Conservation (phyloP, 176 grass and related monocot genomes). For the Lolium rigidum region DNA sequence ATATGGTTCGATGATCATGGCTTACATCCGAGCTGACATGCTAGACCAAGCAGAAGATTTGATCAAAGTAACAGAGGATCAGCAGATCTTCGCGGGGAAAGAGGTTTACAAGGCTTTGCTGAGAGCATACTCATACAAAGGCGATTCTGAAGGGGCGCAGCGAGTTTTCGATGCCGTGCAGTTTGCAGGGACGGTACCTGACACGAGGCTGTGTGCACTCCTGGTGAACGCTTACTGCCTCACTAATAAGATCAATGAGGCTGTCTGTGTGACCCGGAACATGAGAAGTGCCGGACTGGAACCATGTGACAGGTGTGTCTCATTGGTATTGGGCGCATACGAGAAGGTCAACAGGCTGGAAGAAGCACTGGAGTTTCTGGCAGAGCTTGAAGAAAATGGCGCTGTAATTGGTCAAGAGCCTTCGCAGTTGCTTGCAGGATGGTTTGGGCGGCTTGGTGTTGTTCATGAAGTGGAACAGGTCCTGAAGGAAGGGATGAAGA, state of each 20-base stretch:
- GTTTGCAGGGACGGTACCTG: conserved; percentile 73
- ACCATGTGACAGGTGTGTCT: conserved; percentile 65
- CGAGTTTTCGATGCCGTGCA: conserved; percentile 72
- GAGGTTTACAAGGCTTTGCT: conserved; percentile 93
- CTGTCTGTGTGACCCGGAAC: conserved; percentile 60
- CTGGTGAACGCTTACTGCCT: conserved; percentile 86
- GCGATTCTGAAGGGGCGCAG: conserved; percentile 70
- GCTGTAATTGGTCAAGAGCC: conserved; percentile 57
- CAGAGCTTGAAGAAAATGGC: conserved; percentile 72
- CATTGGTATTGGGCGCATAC: conserved; percentile 60
- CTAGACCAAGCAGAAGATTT: conserved; percentile 65
- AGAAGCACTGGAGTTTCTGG: conserved; percentile 68
- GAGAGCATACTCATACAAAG: conserved; percentile 74
- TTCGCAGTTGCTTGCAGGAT: conserved; percentile 60
- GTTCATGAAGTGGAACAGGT: conserved; percentile 71
- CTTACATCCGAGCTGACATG: conserved; percentile 80
- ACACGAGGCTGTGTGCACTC: conserved; percentile 70
- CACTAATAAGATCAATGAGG: conserved; percentile 38
- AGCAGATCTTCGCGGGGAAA: conserved; percentile 64
- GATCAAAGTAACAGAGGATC: conserved; percentile 65
- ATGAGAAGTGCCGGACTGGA: conserved; percentile 63
- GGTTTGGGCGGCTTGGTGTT: conserved; percentile 71
- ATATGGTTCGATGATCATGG: conserved; percentile 90
- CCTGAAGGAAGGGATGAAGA: conserved; percentile 48
- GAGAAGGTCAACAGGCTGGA: conserved; percentile 61